Evolutionary conservation across 2,329 filamentous ascomycete genomes (phyloP), one percentile per base, ranked within the genome.

Genomic region (Talaromyces rugulosus): DNA sequence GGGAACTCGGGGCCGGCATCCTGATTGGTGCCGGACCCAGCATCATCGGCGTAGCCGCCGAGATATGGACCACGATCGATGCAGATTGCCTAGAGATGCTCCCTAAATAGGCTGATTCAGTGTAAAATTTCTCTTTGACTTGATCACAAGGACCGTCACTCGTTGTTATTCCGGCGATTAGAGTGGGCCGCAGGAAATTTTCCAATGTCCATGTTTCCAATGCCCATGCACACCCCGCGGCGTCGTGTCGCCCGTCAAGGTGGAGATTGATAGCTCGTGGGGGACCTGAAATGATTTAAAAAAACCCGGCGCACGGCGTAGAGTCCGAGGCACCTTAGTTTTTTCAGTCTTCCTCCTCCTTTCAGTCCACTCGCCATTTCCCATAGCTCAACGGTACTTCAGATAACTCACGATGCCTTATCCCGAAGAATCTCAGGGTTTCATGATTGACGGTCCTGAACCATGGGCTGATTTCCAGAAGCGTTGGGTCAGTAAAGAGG

Each of bases 381-480:
- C 23, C 44, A 47, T 27, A 7, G 14, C 5, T 7, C 36, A n/a
- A 40, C 14, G 8, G 12, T 5, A 51, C 8, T 51, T n/a, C 18
- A 51, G 8, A 23, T 12, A 51, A 54, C 16, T 23, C 51, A 70
- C 65, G 5, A 80, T 80, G 78, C 74, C 75, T 63, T 80, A 80
- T 63, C 78, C 77, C 57, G 78, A 80, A 33, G 74, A 76, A 67
- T 77, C 78, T 55, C 74, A 78, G 64, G 78, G 78, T 47, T 80
- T 79, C 70, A 78, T 79, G 72, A 76, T 83, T 66, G 80, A 87
- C 63, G 87, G 88, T 71, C 80, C 88, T 70, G 89, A 91, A 78
- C 87, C 89, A 72, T 86, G 82, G 78, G 82, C 77, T 65, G 75
- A 80, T 23, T 87, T 87, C 74, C 80, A 82, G 69, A 85, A 84